A percentile compares a stretch with the other conserved stretches of the same genome.
Evolutionary conservation across 2,329 filamentous ascomycete genomes (phyloP).

Genomic region (Cercospora berteroae): DNA sequence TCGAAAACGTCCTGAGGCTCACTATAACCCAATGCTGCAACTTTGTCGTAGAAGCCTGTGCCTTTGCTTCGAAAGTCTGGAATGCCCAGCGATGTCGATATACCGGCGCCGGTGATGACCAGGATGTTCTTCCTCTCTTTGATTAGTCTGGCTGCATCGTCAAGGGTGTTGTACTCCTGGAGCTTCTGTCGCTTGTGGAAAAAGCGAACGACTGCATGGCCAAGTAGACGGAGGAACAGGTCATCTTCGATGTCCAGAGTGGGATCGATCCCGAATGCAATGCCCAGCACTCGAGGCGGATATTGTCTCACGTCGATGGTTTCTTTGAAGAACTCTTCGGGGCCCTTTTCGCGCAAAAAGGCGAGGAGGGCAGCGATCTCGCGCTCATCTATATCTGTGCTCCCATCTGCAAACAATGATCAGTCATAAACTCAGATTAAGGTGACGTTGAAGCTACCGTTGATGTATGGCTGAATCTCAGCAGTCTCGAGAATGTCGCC

Average conservation of each 20-base stretch:
- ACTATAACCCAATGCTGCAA: slow-evolving; percentile 68
- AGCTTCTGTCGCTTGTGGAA: slow-evolving; percentile 79
- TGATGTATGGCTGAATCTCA: slow-evolving; percentile 13
- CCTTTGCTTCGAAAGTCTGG: slow-evolving; percentile 95
- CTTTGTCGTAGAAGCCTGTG: slow-evolving; percentile 83
- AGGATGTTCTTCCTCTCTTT: slow-evolving; percentile 77
- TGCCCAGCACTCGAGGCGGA: slow-evolving; percentile 78
- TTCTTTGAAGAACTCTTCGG: slow-evolving; percentile 69
- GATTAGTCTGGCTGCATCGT: slow-evolving; percentile 80
- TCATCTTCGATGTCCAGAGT: slow-evolving; percentile 65
- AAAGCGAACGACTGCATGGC: slow-evolving; percentile 75
- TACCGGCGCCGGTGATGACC: slow-evolving; percentile 91
- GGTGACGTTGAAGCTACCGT: not conserved
- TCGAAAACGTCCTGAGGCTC: slow-evolving; percentile 97
- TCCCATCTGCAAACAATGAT: slow-evolving; percentile 18
- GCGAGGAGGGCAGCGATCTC: slow-evolving; percentile 16
- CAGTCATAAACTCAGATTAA: not conserved
- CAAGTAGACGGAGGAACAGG: slow-evolving; percentile 68
- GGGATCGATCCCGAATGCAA: slow-evolving; percentile 77
- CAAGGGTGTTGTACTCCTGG: slow-evolving; percentile 74
- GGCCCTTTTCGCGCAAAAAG: slow-evolving; percentile 68
- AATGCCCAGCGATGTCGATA: slow-evolving; percentile 93
- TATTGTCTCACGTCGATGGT: slow-evolving; percentile 68
- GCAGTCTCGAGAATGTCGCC: slow-evolving; percentile 16
- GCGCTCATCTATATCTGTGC: slow-evolving; percentile 16